phyloP scores from a whole-genome alignment of 2,329 filamentous ascomycete species.

The Pseudopithomyces maydicus region DNA sequence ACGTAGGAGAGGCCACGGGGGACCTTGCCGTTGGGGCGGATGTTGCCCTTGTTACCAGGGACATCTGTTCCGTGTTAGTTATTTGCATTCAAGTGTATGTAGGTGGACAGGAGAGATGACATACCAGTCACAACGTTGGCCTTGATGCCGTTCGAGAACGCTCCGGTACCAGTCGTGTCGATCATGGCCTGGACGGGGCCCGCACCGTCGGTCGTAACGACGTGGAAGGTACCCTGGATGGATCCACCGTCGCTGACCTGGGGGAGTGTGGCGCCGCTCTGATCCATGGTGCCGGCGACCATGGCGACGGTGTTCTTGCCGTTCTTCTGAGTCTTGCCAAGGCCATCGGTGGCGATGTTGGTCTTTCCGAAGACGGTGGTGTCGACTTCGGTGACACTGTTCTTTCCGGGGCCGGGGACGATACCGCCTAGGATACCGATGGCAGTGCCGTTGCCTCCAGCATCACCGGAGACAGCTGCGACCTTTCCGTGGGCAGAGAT shows the following conservation, averaged over 20 bases:
- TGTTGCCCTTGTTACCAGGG: slow-evolving; percentile 24
- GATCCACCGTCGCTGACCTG: slow-evolving; percentile 61
- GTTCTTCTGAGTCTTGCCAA: slow-evolving; percentile 44
- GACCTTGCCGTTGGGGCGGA: slow-evolving; percentile 17
- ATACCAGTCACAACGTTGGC: slow-evolving; percentile 15
- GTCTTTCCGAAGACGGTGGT: slow-evolving; percentile 51
- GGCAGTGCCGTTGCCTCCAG: slow-evolving; percentile 49
- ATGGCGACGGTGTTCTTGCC: slow-evolving; percentile 46
- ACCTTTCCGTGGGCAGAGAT: not conserved
- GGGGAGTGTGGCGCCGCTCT: slow-evolving; percentile 59
- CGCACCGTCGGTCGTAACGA: slow-evolving; percentile 67
- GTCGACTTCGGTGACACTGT: slow-evolving; percentile 51
- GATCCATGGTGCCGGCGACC: slow-evolving; percentile 50
- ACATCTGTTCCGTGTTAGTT: slow-evolving; percentile 10
- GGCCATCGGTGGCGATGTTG: slow-evolving; percentile 44
- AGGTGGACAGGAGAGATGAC: not conserved
- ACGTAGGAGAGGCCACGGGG: slow-evolving; percentile 10
- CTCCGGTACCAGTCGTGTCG: slow-evolving; percentile 61
- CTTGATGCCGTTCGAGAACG: slow-evolving; percentile 22
- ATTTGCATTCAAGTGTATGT: not conserved
- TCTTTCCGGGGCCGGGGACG: slow-evolving; percentile 49
- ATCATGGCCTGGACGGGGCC: slow-evolving; percentile 67
- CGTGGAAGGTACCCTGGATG: slow-evolving; percentile 64
- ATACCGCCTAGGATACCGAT: slow-evolving; percentile 49
- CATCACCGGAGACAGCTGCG: not conserved